phyloP scores from a whole-genome alignment of 371 early-diverging fungal genomes.

The Saksenaea oblongispora region DNA sequence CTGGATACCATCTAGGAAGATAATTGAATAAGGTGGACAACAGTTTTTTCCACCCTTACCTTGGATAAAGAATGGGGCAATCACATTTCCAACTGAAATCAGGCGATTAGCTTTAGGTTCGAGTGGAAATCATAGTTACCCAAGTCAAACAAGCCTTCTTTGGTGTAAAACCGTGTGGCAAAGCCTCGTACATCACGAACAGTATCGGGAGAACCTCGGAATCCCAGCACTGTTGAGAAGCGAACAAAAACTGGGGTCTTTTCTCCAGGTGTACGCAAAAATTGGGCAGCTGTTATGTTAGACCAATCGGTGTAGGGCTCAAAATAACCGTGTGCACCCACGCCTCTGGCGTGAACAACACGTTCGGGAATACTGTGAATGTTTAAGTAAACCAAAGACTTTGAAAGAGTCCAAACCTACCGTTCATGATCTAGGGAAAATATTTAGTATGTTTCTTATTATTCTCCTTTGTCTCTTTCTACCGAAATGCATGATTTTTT shows the following conservation, averaged over 20 bases:
- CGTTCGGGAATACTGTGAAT: conserved; percentile 56
- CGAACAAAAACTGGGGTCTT: conserved; percentile 59
- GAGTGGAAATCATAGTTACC: background rate
- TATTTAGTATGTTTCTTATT: background rate
- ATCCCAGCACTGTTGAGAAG: conserved; percentile 58
- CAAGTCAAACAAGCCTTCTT: conserved; percentile 58
- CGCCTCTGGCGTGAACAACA: conserved; percentile 57
- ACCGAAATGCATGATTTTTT: conserved; percentile 60
- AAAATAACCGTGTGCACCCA: conserved; percentile 60
- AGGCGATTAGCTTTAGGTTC: background rate
- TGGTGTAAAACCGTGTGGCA: conserved; percentile 61
- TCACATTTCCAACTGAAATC: conserved; percentile 46
- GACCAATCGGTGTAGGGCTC: conserved; percentile 45
- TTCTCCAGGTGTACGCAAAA: conserved; percentile 34
- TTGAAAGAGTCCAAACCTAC: background rate
- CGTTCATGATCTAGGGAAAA: background rate
- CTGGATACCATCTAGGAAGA: conserved; percentile 37
- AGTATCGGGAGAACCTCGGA: conserved; percentile 52
- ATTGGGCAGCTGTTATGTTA: conserved; percentile 44
- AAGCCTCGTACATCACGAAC: conserved; percentile 63
- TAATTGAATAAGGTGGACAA: background rate
- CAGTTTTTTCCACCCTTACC: background rate
- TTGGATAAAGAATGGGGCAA: conserved; percentile 53
- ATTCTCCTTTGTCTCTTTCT: background rate
- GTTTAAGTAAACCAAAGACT: conserved; percentile 11